Percentiles rank a stretch among this genome's conserved stretches.
Conservation (phyloP, 192 early-diverging fungal species). For the Backusella westeae region DNA sequence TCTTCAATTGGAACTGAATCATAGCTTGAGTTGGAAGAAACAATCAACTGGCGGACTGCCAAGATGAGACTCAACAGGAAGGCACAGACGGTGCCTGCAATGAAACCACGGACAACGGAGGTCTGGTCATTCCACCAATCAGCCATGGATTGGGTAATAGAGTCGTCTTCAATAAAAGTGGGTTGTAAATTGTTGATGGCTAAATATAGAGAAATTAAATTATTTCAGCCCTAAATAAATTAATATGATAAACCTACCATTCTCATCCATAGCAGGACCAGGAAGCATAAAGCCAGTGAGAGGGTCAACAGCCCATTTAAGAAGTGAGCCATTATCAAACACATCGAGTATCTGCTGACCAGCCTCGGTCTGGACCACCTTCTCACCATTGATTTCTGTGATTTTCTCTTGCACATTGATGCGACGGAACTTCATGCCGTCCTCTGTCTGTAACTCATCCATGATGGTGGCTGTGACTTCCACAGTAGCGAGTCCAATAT, state of each 20-base stretch:
- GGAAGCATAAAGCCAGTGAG: constrained; percentile 32
- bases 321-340: constrained; percentile 40
- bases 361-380: constrained; percentile 50
- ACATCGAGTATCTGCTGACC: constrained; percentile 58
- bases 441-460: constrained; percentile 38
- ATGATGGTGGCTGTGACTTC: constrained; percentile 48
- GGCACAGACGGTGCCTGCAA: constrained; percentile 23
- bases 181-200: neutral
- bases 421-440: constrained; percentile 45
- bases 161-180: neutral
- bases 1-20: neutral
- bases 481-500: constrained; percentile 52
- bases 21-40: constrained; percentile 11
- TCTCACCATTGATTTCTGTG: constrained; percentile 52
- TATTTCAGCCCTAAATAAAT: neutral
- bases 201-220: constrained; percentile 8
- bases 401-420: constrained; percentile 46
- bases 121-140: constrained; percentile 35
- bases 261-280: neutral
- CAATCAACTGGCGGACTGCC: constrained; percentile 23
- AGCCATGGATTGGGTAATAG: constrained; percentile 9
- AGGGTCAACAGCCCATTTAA: constrained; percentile 42
- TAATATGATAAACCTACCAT: neutral
- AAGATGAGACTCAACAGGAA: constrained; percentile 27
- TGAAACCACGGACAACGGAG: constrained; percentile 13